Base-by-base conservation (phyloP, 2,329 filamentous ascomycete species). In the Penicillium frequentans region DNA sequence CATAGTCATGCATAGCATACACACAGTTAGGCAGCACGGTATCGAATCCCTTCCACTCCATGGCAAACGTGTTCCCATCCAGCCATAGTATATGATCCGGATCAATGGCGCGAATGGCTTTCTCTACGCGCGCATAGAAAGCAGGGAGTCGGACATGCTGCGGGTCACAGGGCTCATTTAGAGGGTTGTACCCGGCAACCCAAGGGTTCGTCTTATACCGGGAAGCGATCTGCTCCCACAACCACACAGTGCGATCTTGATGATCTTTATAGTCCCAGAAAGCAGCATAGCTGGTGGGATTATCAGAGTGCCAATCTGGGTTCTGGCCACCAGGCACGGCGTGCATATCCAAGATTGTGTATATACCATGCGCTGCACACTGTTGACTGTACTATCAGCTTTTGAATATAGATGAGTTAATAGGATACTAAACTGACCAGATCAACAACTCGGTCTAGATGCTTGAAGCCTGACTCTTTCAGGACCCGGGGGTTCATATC, bases 201-300 rank as follows among this genome's bases (percentile, higher is more conserved):
- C 76, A 80, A 4, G 76, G 62, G 56, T 82, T 80, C 29, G 64
- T 66, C 45, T 70, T 77, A 57, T 82, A 83, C 14, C 74, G 73
- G 11, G 66, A 65, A 1, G 78, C 79, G 46, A 82, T 74, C 59
- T 79, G 70, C 55, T 76, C 72, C 81, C 80, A 82, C 1, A 82
- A 73, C 76, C 77, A 80, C 2, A 82, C 65, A 24, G 77, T 78
- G 6, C 79, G 73, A 57, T 82, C 80, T 62, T 82, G 81, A 54
- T 78, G 76, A 53, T 81, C 79, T 59, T 78, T 80, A 63, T 78
- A 75, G 35, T 82, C 79, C 80, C 80, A 82, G 64, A 82, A 82
- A 0, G 75, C 72, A 1, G 79, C 79, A 56, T 79, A 73, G 51
- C 70, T 74, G 7, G 77, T 77, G 1, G 70, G 65, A 51, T 79